Evolutionary conservation across 768 basidiomycete genomes (phyloP), one percentile per base, ranked within the genome.

Genomic region (Leccinum uliginosum): DNA sequence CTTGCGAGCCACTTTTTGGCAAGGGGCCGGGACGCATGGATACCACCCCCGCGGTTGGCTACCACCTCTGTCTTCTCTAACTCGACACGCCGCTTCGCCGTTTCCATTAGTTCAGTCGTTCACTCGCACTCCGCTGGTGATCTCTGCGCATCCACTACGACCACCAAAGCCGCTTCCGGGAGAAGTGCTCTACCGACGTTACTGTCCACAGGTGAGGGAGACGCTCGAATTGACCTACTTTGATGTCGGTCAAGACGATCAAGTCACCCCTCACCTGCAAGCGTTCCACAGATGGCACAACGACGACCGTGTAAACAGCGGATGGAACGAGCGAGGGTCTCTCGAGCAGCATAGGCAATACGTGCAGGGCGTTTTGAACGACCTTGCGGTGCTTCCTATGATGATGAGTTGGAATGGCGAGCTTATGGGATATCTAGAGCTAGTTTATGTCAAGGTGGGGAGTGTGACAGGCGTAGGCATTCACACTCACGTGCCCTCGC

Each of bases 261-360:
- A 52, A 47, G 32, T 50, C 23, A 57, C 59, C 6, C 61, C 57
- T 30, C 79, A 81, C 54, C 66, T 82, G 55, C 74, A 73, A 5
- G 70, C 75, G 15, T 81, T 79, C 65, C 74, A 78, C 49, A 68
- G 64, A 50, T 81, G 80, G 80, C 80, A 81, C 48, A 82, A 82
- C 56, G 68, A 70, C 49, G 74, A 74, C n/a, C 74, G 79, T 8
- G 76, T 82, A 9, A 76, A 75, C 54, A 62, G 56, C 3, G 78
- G 73, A 5, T 82, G 80, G 80, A 72, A 73, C 19, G 79, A 82
- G 62, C 58, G 65, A 15, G 80, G 80, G 0, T 65, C 71, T n/a
- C 60, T 78, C 26, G 75, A 78, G 58, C 65, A 74, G 50, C 80
- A 81, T 57, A 62, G 72, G n/a, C 60, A 64, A 34, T 82, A 82